Base-by-base conservation (phyloP, 306 rosid genomes). In the Crataegus laevigata region DNA sequence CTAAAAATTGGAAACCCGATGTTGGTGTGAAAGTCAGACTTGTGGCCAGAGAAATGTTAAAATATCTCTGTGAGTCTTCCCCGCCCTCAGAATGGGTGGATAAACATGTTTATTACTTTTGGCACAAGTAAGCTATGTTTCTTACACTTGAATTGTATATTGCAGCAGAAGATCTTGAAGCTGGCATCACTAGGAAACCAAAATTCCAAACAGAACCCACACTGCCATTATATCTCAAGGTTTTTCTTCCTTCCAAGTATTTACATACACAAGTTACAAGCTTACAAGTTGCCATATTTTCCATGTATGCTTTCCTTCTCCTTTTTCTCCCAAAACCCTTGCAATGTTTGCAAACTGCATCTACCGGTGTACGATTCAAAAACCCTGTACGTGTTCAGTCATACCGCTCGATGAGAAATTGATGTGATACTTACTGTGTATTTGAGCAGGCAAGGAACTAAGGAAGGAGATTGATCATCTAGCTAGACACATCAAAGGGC, bases 161-260 rank as follows among this genome's bases (percentile, higher is more conserved):
- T 88, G 91, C 94, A 92, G 99, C 96, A 2, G 99, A 96, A 75
- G 98, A 96, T 84, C 84, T 89, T 71, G 96, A 96, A 92, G 85
- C 97, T 72, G 99, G 97, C 36, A 76, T 24, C 36, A 76, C 17
- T 6, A 77, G 69, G 34, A 89, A 76, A 74, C 77, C 81, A 28
- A 92, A 80, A 80, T 85, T 92, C 79, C 92, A 87, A 79, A 79
- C 89, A 2, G 98, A 92, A 70, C 97, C 99, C 22, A 92, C 99
- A 55, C 66, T 92, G 77, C 98, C 99, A 0, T 83, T 96, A 68
- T 84, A 80, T 79, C 93, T 96, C 67, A 90, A 92, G 99, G 99
- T 96, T 89, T 60, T 60, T 42, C 58, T 43, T 22, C 59, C 21
- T 43, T 28, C 14, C 69, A 59, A 73, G 59, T 43, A 61, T 40